phyloP scores from a whole-genome alignment of 2,329 filamentous ascomycete genomes.

The Alternaria angustiovoidea region DNA sequence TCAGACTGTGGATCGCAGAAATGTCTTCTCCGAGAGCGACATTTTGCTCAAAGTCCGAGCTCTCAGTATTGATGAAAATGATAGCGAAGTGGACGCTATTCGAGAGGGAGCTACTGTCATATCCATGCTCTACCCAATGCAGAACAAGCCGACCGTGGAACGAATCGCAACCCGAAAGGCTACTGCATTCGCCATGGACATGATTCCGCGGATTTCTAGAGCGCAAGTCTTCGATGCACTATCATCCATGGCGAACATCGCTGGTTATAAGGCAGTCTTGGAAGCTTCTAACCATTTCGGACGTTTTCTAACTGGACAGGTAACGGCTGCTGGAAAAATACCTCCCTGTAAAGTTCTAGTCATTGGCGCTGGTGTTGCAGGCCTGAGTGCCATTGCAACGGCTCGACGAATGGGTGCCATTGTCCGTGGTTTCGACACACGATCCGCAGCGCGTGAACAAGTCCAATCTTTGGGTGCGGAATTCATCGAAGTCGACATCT shows the following conservation, averaged over 20 bases:
- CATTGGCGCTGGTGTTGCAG: slow-evolving; percentile 89
- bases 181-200: slow-evolving; percentile 89
- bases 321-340: slow-evolving; percentile 85
- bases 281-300: slow-evolving; percentile 91
- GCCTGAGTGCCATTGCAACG: slow-evolving; percentile 86
- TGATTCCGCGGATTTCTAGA: slow-evolving; percentile 87
- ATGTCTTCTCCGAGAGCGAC: slow-evolving; percentile 77
- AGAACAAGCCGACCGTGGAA: slow-evolving; percentile 79
- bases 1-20: slow-evolving; percentile 72
- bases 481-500: slow-evolving; percentile 84
- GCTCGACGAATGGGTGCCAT: slow-evolving; percentile 85
- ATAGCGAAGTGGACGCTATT: slow-evolving; percentile 73
- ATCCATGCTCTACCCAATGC: slow-evolving; percentile 82
- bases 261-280: slow-evolving; percentile 89
- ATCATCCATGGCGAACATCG: slow-evolving; percentile 94
- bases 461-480: slow-evolving; percentile 90
- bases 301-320: slow-evolving; percentile 86
- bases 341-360: slow-evolving; percentile 90
- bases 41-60: slow-evolving; percentile 86
- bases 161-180: slow-evolving; percentile 74
- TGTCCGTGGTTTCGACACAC: slow-evolving; percentile 89
- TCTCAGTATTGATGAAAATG: slow-evolving; percentile 65
- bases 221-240: slow-evolving; percentile 89
- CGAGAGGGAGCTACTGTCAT: slow-evolving; percentile 77
- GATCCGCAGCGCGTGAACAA: slow-evolving; percentile 85